Conservation (phyloP, 768 basidiomycete genomes). For the Mycena belliarum region DNA sequence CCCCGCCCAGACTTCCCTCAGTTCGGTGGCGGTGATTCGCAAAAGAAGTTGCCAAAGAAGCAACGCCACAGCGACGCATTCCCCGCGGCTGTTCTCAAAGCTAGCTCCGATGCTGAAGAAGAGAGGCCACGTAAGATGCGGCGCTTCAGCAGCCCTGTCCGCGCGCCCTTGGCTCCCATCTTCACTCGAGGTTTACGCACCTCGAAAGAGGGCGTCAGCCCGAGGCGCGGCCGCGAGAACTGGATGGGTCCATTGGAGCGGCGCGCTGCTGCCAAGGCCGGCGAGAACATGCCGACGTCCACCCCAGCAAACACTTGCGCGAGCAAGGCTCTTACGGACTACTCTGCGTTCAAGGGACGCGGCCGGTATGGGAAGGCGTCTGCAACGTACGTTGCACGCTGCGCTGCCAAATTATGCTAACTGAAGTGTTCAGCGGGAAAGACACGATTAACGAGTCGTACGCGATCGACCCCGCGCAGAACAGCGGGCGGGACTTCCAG, state of each 20-base stretch:
- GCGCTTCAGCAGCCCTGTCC: slow-evolving; percentile 19
- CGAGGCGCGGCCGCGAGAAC: slow-evolving; percentile 26
- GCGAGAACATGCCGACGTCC: slow-evolving; percentile 3
- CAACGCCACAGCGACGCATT: slow-evolving; percentile 13
- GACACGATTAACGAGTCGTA: slow-evolving; percentile 64
- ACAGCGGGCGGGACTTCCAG: slow-evolving; percentile 65
- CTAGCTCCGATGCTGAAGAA: neutral
- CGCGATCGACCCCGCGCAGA: slow-evolving; percentile 64
- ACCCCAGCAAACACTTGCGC: slow-evolving; percentile 28
- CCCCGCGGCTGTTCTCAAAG: neutral
- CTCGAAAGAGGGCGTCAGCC: slow-evolving; percentile 6
- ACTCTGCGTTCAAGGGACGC: slow-evolving; percentile 54
- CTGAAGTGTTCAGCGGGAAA: slow-evolving; percentile 25
- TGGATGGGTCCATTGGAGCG: slow-evolving; percentile 7
- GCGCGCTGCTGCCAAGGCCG: neutral
- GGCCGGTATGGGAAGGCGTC: slow-evolving; percentile 54
- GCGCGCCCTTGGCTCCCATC: slow-evolving; percentile 1
- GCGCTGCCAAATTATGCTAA: too few species aligned
- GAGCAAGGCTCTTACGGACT: slow-evolving; percentile 35
- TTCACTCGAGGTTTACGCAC: neutral
- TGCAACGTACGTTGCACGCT: neutral
- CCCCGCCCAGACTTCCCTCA: neutral
- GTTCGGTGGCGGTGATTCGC: slow-evolving; percentile 1
- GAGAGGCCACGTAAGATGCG: slow-evolving; percentile 17
- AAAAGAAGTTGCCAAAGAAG: slow-evolving; percentile 8